Evolutionary conservation across 169 alveolate species (phyloP), one percentile per base, ranked within the genome.

Genomic region (Plasmodium knowlesi): DNA sequence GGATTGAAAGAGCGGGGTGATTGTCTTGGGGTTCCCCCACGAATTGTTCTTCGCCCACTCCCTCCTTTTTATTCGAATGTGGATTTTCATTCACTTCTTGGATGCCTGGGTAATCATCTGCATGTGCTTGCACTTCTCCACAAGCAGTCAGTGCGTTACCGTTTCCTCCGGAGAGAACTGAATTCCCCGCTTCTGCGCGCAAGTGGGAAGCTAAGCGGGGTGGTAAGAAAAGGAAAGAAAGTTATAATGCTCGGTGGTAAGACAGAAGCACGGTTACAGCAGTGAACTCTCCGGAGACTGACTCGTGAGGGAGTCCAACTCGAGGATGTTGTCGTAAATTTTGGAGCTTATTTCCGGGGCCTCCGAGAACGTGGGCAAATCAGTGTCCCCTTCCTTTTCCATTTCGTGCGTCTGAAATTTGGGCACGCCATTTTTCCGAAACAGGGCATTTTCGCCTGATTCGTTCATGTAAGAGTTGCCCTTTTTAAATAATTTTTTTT

Each of bases 291-390:
- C 5, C 16, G 25, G 9, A 8, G 30, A 8, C 34, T 72, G 8
- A 41, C 54, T 28, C 73, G 30, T 28, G 10, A 37, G 34, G 57
- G 57, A 57, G 74, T 86, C 61, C 72, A 54, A 25, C 30, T 78
- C 70, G n/a, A 86, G 81, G 46, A 78, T 86, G 41, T 43, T 34
- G 43, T 86, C 82, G 43, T 86, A 86, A 46, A 76, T 54, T 53
- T 86, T 80, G 10, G 88, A 76, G 46, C 80, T 86, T 50, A 86
- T 86, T 32, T 76, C 25, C 43, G 10, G 39, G 12, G 41, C 12
- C 41, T 86, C 82, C 71, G 82, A 54, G 81, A 86, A 25, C 16
- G 72, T 86, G 43, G 37, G 72, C 19, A 74, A 28, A 86, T 79
- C 53, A n/a, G 73, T 53, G 39, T 3, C 28, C 39, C 16, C 16